A percentile compares a stretch with the other conserved stretches of the same genome.
Evolutionary conservation across 441 rosid species (phyloP).

Genomic region (Bocquillonia castaneifolia): DNA sequence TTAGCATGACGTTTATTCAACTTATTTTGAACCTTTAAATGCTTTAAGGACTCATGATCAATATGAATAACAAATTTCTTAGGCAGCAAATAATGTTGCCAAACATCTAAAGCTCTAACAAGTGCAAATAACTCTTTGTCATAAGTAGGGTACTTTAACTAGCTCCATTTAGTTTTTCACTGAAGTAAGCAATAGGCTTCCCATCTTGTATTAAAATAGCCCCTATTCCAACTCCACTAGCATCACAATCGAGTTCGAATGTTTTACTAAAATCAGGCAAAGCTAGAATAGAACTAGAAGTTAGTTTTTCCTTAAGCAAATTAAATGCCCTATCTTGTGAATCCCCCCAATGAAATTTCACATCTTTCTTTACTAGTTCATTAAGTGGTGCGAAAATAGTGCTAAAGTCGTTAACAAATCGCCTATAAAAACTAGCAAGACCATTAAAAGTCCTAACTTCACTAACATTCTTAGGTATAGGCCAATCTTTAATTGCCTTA

Average conservation of each 20-base stretch:
- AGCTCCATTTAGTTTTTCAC: too few relatives aligned
- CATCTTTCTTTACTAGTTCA: not conserved
- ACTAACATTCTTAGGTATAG: not conserved
- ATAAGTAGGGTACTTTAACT: too few relatives aligned
- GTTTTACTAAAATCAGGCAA: not conserved
- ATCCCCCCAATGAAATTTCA: not conserved
- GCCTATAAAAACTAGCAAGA: not conserved
- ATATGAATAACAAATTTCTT: too few relatives aligned
- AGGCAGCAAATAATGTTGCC: too few relatives aligned
- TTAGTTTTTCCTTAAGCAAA: not conserved
- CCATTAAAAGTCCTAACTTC: not conserved
- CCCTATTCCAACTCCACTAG: not conserved
- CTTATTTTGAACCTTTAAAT: too few relatives aligned
- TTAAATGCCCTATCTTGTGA: not conserved
- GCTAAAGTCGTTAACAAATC: not conserved
- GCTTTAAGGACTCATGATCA: too few relatives aligned
- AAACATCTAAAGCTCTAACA: too few relatives aligned
- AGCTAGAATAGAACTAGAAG: not conserved
- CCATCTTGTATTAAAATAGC: too few relatives aligned
- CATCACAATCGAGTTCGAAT: constrained; percentile 7
- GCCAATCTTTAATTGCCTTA: constrained; percentile 1
- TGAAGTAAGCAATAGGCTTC: too few relatives aligned
- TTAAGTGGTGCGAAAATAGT: not conserved
- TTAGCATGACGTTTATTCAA: too few relatives aligned
- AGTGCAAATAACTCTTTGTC: too few relatives aligned